Evolutionary conservation across 2,329 filamentous ascomycete species (phyloP), one percentile per base, ranked within the genome.

Genomic region (Arthroderma sp.): DNA sequence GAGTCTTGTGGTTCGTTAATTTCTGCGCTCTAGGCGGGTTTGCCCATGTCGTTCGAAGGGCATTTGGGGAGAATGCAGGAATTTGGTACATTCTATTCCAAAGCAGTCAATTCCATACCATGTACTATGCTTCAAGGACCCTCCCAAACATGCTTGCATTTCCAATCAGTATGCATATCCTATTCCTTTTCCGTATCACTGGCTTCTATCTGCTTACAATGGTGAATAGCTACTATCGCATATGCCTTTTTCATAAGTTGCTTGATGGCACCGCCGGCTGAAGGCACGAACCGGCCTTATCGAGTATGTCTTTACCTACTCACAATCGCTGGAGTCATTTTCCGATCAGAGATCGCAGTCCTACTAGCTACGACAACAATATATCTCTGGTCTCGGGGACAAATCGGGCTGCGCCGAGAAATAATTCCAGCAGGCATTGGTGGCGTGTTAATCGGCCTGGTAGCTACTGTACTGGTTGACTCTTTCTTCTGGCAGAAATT

Each of bases 71-170:
- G 28, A 76, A 77, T 3, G 81, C 84, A 2, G 86, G 82, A 3
- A 77, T 83, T 57, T 97, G 91, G 90, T 98, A 87, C 74, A 73
- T 86, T 2, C 61, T 88, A 39, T 77, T 97, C 56, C 86, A 90
- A 67, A 81, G 82, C 1, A 85, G 83, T 70, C 91, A 97, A 71
- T 98, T 98, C 67, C 93, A 98, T 73, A 75, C 95, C 60, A 79
- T 93, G 61, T 98, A 89, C 72, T 98, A 98, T 75, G 86, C 91
- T 13, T 93, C 90, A 15, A 80, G 93, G 60, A 93, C 90, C 1
- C 74, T 98, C 62, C 93, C 93, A 1, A 98, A 98, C 70, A 95
- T 94, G 86, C 95, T 96, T 73, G 91, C 93, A 19, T 93, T 97
- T 74, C 82, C 83, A 8, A 74, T 96, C 59, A 88, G 86, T 91